phyloP scores from a whole-genome alignment of 202 grass and related monocot species.

The Elaeis oleifera region DNA sequence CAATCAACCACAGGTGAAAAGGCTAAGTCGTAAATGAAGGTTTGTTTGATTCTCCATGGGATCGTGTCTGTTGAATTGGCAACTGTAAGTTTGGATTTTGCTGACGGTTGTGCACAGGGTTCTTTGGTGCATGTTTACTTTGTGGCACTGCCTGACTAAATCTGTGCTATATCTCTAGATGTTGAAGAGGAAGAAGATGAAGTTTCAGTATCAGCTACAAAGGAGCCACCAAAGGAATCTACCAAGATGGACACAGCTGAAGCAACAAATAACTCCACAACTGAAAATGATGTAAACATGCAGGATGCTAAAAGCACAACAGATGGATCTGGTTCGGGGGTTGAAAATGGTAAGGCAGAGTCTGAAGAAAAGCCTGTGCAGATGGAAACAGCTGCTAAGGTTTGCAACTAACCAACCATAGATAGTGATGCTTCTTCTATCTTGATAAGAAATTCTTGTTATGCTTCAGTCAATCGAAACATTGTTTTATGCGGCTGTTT shows the following conservation, averaged over 20 bases:
- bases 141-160: neutral
- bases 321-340: slow-evolving; percentile 28
- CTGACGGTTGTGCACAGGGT: neutral
- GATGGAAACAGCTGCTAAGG: slow-evolving; percentile 90
- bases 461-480: no score
- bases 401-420: slow-evolving; percentile 9
- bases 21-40: slow-evolving; percentile 76
- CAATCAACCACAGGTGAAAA: slow-evolving; percentile 56
- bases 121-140: neutral
- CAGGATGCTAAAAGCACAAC: slow-evolving; percentile 41
- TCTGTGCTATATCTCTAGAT: slow-evolving; percentile 39
- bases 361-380: slow-evolving; percentile 53
- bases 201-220: slow-evolving; percentile 46
- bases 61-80: slow-evolving; percentile 77
- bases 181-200: slow-evolving; percentile 83
- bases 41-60: slow-evolving; percentile 75
- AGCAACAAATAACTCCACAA: slow-evolving; percentile 20
- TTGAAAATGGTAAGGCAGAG: slow-evolving; percentile 53
- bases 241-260: slow-evolving; percentile 83
- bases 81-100: slow-evolving; percentile 32
- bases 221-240: slow-evolving; percentile 42
- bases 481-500: no score
- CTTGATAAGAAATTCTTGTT: neutral
- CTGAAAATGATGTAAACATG: slow-evolving; percentile 62
- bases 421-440: neutral